Percentiles rank a stretch among this genome's conserved stretches.
Conservation (phyloP, 1,284 basidiomycete species). For the Ceratobasidium sp. region DNA sequence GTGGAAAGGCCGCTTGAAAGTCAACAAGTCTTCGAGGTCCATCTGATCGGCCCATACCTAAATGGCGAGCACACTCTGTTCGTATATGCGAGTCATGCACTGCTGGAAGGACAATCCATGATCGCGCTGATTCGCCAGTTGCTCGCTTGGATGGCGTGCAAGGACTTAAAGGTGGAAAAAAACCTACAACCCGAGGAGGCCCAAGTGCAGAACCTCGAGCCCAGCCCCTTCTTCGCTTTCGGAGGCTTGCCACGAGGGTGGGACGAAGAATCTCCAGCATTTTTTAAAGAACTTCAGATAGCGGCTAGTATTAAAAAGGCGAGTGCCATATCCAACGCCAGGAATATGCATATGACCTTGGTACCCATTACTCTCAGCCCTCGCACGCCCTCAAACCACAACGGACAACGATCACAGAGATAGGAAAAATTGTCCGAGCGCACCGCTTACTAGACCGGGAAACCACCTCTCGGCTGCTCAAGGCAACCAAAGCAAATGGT, state of each 20-base stretch:
- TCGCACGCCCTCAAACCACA: conserved; percentile 29
- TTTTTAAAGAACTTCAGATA: neutral
- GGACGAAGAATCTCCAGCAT: conserved; percentile 11
- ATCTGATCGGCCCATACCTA: conserved; percentile 15
- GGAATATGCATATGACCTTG: neutral
- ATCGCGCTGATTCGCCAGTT: conserved; percentile 12
- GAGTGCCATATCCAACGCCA: neutral
- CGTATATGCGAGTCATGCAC: conserved; percentile 34
- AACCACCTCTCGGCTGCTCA: conserved; percentile 15
- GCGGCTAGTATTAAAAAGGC: neutral
- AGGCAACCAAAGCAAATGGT: conserved; percentile 5
- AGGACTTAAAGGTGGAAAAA: conserved; percentile 5
- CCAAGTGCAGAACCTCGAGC: conserved; percentile 18
- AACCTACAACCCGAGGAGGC: neutral
- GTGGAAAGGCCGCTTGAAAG: neutral
- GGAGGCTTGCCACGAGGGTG: conserved; percentile 10
- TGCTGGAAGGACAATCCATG: conserved; percentile 19
- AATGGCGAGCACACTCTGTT: conserved; percentile 32
- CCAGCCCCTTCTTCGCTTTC: neutral
- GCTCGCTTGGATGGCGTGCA: neutral
- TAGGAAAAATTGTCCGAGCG: conserved; percentile 26
- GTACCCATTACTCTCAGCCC: neutral
- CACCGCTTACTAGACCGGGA: conserved; percentile 14
- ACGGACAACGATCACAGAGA: conserved; percentile 5
- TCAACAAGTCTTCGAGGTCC: neutral